Evolutionary conservation across 768 basidiomycete species (phyloP).

Genomic region (Lactarius psammicola): DNA sequence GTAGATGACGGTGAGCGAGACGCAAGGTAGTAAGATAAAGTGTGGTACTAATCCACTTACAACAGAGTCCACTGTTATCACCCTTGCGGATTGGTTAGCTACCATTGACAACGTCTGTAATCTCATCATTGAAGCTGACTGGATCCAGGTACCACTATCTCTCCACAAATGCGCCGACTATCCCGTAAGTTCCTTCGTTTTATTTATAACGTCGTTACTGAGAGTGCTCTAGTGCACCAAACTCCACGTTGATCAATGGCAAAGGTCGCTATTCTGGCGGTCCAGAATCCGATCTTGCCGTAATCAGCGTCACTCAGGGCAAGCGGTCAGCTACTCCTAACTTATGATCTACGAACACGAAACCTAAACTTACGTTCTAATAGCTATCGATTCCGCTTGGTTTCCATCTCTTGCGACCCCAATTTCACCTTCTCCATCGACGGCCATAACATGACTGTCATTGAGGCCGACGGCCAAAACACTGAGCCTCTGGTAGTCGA

Average conservation of each 20-base stretch:
- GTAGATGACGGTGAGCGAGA: conserved; percentile 32
- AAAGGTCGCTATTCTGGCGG: conserved; percentile 27
- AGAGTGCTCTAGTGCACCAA: conserved; percentile 1
- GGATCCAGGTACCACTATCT: conserved; percentile 24
- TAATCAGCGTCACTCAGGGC: conserved; percentile 25
- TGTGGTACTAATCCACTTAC: background rate
- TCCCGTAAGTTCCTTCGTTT: conserved; percentile 1
- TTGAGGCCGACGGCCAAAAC: conserved; percentile 30
- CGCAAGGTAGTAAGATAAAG: background rate
- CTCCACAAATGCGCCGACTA: conserved; percentile 12
- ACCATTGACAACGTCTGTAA: background rate
- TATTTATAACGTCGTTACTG: background rate
- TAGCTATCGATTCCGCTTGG: conserved; percentile 26
- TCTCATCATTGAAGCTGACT: background rate
- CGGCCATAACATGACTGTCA: conserved; percentile 26
- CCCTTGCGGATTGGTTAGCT: conserved; percentile 33
- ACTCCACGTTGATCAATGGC: conserved; percentile 30
- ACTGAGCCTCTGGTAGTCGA: conserved; percentile 28
- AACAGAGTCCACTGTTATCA: conserved; percentile 33
- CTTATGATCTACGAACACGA: background rate
- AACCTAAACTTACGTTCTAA: background rate
- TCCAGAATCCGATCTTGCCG: conserved; percentile 16
- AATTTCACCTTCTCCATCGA: conserved; percentile 30
- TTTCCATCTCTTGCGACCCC: conserved; percentile 27
- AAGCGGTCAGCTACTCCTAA: conserved; percentile 21